Percentiles rank a stretch among this genome's conserved stretches.
phyloP scores from a whole-genome alignment of 345 rosid genomes.

The Adansonia digitata region DNA sequence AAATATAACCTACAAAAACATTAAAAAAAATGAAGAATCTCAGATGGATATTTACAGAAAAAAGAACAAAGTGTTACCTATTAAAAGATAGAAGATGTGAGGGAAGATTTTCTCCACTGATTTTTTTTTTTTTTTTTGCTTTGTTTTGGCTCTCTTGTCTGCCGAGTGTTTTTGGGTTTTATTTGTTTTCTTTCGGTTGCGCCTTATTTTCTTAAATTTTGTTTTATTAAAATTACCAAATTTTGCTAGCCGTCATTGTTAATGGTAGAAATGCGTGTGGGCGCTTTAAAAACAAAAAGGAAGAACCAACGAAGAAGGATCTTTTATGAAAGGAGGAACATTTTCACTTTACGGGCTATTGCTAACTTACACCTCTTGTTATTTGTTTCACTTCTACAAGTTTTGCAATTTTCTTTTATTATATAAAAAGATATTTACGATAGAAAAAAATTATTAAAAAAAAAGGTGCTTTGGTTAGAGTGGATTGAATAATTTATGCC shows the following conservation, averaged over 20 bases:
- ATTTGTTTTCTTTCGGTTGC: neutral
- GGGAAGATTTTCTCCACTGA: slow-evolving; percentile 35
- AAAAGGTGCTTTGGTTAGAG: neutral
- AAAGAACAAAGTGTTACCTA: neutral
- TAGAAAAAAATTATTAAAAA: neutral
- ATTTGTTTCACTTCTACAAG: neutral
- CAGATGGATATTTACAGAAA: neutral
- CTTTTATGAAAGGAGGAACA: neutral
- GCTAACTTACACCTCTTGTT: neutral
- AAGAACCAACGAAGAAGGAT: neutral
- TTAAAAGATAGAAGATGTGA: slow-evolving; percentile 31
- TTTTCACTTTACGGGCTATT: neutral
- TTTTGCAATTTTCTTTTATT: neutral
- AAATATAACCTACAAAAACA: neutral
- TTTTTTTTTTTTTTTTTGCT: neutral
- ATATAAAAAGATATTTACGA: neutral
- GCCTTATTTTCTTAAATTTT: neutral
- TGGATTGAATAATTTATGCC: too few relatives aligned
- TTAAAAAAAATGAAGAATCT: neutral
- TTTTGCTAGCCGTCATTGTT: slow-evolving; percentile 2
- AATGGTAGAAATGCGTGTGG: neutral
- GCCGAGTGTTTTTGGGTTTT: neutral
- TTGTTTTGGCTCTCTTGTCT: neutral
- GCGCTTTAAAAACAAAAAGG: too few relatives aligned
- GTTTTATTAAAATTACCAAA: neutral